Evolutionary conservation across 1,284 basidiomycete genomes (phyloP).

Genomic region (Cutaneotrichosporon mucoides): DNA sequence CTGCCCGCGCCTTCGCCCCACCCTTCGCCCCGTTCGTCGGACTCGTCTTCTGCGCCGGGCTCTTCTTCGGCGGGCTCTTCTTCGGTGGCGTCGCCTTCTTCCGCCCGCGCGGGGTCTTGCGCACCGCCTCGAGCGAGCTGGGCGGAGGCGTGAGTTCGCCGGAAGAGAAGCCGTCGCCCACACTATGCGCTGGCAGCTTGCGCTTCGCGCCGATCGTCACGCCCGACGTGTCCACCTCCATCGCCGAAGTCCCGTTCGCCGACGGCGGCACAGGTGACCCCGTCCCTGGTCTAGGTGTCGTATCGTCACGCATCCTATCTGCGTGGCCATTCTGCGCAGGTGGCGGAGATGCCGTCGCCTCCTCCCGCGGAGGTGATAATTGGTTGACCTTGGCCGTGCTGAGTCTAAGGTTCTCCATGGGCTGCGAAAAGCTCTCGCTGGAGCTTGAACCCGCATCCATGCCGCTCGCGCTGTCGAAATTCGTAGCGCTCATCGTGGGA

Average conservation of each 20-base stretch:
- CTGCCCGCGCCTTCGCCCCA: no score
- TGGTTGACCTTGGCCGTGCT: conserved; percentile 3
- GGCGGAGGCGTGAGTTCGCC: background rate
- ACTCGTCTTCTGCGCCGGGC: background rate
- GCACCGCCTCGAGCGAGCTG: background rate
- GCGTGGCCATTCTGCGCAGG: no score
- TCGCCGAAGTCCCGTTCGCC: background rate
- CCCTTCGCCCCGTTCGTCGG: background rate
- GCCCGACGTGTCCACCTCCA: background rate
- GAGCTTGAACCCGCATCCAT: background rate
- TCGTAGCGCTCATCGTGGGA: conserved; percentile 36
- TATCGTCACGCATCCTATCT: background rate
- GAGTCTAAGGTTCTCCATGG: conserved; percentile 35
- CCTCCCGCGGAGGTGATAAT: conserved; percentile 1
- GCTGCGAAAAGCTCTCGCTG: conserved; percentile 38
- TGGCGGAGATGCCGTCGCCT: background rate
- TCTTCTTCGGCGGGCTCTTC: background rate
- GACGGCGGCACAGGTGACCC: background rate
- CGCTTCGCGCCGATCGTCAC: background rate
- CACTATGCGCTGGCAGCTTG: background rate
- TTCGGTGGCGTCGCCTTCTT: background rate
- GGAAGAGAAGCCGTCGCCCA: background rate
- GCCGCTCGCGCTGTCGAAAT: conserved; percentile 25
- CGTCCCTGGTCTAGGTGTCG: background rate
- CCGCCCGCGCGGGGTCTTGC: background rate